phyloP scores from a whole-genome alignment of 2,329 filamentous ascomycete species.

The Colletotrichum tropicicola region DNA sequence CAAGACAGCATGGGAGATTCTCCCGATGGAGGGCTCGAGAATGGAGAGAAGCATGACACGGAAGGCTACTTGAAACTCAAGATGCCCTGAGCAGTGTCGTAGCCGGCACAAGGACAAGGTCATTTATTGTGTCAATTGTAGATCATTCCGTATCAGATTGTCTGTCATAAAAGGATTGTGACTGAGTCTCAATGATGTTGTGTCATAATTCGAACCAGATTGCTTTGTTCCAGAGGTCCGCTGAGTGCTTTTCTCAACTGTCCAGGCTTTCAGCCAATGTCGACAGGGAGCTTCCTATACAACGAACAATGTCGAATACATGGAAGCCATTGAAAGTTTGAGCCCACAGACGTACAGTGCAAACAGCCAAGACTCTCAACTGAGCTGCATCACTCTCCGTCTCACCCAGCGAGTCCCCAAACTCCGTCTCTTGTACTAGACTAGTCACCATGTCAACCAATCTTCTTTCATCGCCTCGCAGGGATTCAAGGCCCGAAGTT shows the following conservation, averaged over 20 bases:
- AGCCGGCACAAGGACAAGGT: no score
- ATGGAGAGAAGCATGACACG: background rate
- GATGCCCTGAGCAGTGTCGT: slow-evolving; percentile 14
- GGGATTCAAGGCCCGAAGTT: background rate
- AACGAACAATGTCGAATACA: background rate
- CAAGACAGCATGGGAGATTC: background rate
- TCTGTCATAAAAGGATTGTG: no score
- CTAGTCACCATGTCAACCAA: background rate
- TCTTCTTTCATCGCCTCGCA: background rate
- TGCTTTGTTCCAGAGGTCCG: no score
- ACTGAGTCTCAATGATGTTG: no score
- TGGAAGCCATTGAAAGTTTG: background rate
- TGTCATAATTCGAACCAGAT: no score
- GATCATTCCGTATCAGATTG: no score
- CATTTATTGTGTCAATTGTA: no score
- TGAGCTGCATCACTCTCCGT: background rate
- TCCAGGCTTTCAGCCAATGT: background rate
- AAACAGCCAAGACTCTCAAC: background rate
- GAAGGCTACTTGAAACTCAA: slow-evolving; percentile 9
- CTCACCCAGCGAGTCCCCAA: background rate
- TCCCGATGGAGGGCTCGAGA: background rate
- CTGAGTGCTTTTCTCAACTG: no score
- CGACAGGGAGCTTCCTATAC: background rate
- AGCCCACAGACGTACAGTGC: background rate
- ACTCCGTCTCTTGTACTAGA: background rate